Base-by-base conservation (phyloP, 352 stramenopile species). In the Globisporangium nodosum region DNA sequence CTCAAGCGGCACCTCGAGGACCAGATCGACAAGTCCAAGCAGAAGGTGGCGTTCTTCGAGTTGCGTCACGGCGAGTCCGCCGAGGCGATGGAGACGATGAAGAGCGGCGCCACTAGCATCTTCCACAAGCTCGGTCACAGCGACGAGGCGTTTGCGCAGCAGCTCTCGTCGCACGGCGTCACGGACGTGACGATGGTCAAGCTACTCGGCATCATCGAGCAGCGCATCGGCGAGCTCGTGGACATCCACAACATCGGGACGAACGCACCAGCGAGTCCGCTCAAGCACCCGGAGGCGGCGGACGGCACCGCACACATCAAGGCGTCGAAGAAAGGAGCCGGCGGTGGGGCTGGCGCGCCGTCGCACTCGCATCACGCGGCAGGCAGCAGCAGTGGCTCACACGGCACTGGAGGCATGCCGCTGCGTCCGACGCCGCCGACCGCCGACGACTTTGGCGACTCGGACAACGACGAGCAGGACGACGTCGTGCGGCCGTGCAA, bases 231-330 rank as follows among this genome's bases (percentile, higher is more conserved):
- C 3, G 85, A 96, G 64, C 62, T 94, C 18, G 84, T 96, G 31
- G 81, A 96, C 54, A 89, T 95, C 53, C 81, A 92, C 69, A 91
- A 95, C 59, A 88, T 92, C 59, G 76, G 76, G 5, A 90, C 81
- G 0, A 84, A 85, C 52, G 67, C 72, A 1, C 65, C 80, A 21
- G 65, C 51, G n/a, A 65, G 50, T 18, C 61, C 49, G 57, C 45
- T 50, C 21, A 76, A 79, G 50, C 45, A 54, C 47, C 47, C 59
- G 0, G 66, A 71, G 51, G 61, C 45, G 0, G 24, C 43, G 18
- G 57, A 57, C 24, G 37, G 46, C n/a, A 11, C 24, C 3, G n/a
- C 45, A 8, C 43, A 65, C 39, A 30, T 57, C 30, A 63, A 63
- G 57, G 40, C 37, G 6, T 12, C 27, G 21, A 65, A 65, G 45